Evolutionary conservation across 192 early-diverging fungal species (phyloP).

Genomic region (Thoreauomyces humboldtii): DNA sequence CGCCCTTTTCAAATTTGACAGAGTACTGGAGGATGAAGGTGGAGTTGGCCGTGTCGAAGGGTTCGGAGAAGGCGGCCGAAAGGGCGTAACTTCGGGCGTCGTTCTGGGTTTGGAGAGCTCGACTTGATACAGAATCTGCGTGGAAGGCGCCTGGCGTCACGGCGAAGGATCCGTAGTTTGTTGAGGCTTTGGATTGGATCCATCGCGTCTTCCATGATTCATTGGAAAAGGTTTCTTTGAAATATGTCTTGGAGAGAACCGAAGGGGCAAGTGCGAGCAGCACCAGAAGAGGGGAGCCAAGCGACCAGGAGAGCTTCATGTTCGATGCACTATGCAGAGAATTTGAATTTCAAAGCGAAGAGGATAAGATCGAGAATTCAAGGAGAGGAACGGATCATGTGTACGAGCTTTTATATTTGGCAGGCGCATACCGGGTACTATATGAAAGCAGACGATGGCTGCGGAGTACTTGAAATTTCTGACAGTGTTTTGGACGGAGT

Average conservation of each 20-base stretch:
- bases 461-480: too few species aligned
- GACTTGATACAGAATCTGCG: constrained; percentile 62
- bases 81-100: constrained; percentile 86
- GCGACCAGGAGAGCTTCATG: too few species aligned
- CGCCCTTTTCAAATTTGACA: constrained; percentile 75
- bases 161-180: constrained; percentile 72
- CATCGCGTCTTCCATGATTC: constrained; percentile 50
- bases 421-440: too few species aligned
- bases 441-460: too few species aligned
- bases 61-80: constrained; percentile 67
- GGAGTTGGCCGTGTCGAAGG: constrained; percentile 81
- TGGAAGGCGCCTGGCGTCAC: constrained; percentile 74
- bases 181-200: constrained; percentile 61
- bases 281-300: too few species aligned
- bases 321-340: too few species aligned
- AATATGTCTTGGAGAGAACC: constrained; percentile 83
- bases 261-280: too few species aligned
- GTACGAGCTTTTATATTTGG: too few species aligned
- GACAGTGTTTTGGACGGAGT: too few species aligned
- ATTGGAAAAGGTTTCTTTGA: constrained; percentile 83
- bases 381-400: too few species aligned
- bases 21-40: constrained; percentile 84
- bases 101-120: constrained; percentile 76
- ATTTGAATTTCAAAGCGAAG: too few species aligned
- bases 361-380: too few species aligned